Evolutionary conservation across 2,329 filamentous ascomycete species (phyloP), one percentile per base, ranked within the genome.

Genomic region (Zelopaecilomyces penicillatus): DNA sequence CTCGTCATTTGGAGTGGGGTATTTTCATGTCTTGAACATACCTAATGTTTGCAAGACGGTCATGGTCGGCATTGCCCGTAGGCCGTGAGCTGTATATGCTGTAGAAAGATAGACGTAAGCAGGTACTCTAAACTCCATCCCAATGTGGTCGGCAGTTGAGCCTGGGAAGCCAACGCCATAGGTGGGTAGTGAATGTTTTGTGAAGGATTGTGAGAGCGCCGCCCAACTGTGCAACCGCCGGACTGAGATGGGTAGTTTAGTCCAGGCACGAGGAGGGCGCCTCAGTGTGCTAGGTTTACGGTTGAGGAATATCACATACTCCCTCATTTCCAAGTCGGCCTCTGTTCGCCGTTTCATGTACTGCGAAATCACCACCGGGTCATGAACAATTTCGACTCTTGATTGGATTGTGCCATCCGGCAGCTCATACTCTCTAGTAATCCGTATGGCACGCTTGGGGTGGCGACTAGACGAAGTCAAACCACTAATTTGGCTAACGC

Each of bases 291-390:
- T 26, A 11, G 44, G 39, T 11, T 30, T 27, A 29, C 48, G 46
- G 32, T 53, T 37, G 29, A 46, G 46, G 30, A 28, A 40, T 49
- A 42, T 36, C 37, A 75, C 82, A 57, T 74, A 88, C 79, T 86
- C 85, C 65, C 85, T 83, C 50, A 80, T 78, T 51, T 86, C 76
- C 47, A 87, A 75, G 51, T 88, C 80, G 49, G 80, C 74, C 52
- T 83, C 79, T 48, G 83, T 79, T 52, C 86, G 82, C 51, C 85
- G 76, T 66, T 86, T 89, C 60, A 86, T 76, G 62, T 98, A 98
- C 62, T 90, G 85, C 49, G 85, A 80, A 64, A 95, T 95, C 41
- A 97, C 88, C 41, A 87, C 82, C 2, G 85, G 81, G 61, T 97
- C 89, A 53, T 83, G 82, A 30, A 95, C 74, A 11, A 82, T 66